A percentile compares a stretch with the other conserved stretches of the same genome.
These are phyloP conservation scores for Metschnikowia orientalis DNA, from an alignment of 805 yeast genomes.

Conservation along the genomic window DNA sequence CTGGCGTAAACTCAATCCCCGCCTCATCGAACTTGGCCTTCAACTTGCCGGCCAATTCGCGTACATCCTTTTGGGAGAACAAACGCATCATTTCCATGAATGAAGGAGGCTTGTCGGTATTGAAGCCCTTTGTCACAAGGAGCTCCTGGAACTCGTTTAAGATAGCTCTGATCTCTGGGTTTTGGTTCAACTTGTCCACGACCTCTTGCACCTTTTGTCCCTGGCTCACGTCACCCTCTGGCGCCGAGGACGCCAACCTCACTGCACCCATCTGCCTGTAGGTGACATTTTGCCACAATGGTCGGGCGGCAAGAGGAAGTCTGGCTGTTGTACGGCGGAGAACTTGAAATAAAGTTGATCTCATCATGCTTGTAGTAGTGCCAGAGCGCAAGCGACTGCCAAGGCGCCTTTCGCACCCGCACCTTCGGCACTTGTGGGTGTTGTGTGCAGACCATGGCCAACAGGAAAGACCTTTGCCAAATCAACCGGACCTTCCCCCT, in stretches of 20 bases:
- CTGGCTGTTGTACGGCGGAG: no score
- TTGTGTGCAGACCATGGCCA: no score
- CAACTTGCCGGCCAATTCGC: conserved; percentile 25
- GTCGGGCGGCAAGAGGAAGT: no score
- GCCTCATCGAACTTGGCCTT: conserved; percentile 30
- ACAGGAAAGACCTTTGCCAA: no score
- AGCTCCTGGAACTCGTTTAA: conserved; percentile 30
- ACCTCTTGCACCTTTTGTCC: conserved; percentile 16
- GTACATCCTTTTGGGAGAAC: conserved; percentile 34
- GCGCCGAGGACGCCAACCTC: conserved; percentile 12
- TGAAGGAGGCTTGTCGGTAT: conserved; percentile 30
- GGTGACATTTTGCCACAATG: no score
- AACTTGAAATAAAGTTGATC: no score
- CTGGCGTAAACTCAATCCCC: conserved; percentile 28
- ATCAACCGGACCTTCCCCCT: no score
- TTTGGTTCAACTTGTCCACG: conserved; percentile 15
- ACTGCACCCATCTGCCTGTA: no score
- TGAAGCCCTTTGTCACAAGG: conserved; percentile 30
- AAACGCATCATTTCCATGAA: conserved; percentile 35
- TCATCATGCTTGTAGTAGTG: no score
- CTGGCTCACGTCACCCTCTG: conserved; percentile 5
- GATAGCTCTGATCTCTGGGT: conserved; percentile 30
- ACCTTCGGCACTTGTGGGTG: no score
- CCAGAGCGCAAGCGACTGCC: no score
- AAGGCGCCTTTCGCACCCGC: no score